A percentile compares a stretch with the other conserved stretches of the same genome.
Evolutionary conservation across 2,329 filamentous ascomycete species (phyloP).

Genomic region (Cryphonectria carpinicola): DNA sequence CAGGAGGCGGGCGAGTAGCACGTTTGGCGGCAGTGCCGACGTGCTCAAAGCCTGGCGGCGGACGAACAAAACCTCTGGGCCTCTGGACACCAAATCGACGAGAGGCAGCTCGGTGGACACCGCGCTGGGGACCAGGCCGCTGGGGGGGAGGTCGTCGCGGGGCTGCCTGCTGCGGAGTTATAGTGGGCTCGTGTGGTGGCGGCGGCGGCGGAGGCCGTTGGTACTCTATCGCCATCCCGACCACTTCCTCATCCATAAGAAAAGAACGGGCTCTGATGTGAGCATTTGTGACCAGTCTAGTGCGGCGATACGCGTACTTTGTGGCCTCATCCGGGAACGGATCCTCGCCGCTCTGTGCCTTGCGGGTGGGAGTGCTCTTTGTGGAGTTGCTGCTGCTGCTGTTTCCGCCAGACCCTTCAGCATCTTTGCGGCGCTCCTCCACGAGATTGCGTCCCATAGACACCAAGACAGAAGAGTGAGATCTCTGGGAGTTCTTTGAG

Average conservation of each 20-base stretch:
- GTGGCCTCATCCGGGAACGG: constrained; percentile 14
- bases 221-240: constrained; percentile 3
- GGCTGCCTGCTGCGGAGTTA: neutral
- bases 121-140: neutral
- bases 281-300: constrained; percentile 12
- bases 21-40: neutral
- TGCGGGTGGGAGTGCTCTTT: neutral
- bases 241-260: constrained; percentile 8
- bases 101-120: neutral
- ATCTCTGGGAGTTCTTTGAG: constrained; percentile 10
- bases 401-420: neutral
- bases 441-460: constrained; percentile 24
- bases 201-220: neutral
- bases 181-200: no score
- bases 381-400: neutral
- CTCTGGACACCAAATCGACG: neutral
- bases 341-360: constrained; percentile 15
- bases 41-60: neutral
- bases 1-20: neutral
- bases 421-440: constrained; percentile 1
- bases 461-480: constrained; percentile 9
- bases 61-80: neutral
- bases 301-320: constrained; percentile 14
- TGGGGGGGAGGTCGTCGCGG: neutral
- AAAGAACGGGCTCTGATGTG: constrained; percentile 11